Conservation (phyloP, 2,329 filamentous ascomycete genomes). For the Trichoderma aggressivum region DNA sequence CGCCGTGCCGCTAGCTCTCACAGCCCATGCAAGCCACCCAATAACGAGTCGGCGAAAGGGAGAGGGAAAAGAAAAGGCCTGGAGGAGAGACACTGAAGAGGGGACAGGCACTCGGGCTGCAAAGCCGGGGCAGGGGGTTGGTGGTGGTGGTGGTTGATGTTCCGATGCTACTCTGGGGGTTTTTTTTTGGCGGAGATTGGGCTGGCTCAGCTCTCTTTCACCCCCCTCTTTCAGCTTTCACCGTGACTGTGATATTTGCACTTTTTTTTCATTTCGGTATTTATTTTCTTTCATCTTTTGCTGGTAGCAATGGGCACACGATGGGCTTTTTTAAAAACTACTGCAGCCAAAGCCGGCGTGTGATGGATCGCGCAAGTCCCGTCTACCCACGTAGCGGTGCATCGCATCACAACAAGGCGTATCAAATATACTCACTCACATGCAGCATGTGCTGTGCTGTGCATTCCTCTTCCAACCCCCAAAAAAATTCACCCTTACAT, state of each 20-base stretch:
- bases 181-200: neutral
- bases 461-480: neutral
- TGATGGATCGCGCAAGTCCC: neutral
- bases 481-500: neutral
- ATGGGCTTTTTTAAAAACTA: neutral
- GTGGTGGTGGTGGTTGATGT: too few relatives aligned
- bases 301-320: neutral
- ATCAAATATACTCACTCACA: neutral
- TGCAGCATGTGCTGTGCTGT: neutral
- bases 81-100: too few relatives aligned
- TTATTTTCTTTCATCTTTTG: neutral
- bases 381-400: neutral
- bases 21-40: neutral
- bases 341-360: neutral
- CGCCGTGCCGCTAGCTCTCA: neutral
- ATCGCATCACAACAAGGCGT: neutral
- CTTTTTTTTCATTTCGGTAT: neutral
- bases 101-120: neutral
- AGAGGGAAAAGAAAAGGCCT: too few relatives aligned
- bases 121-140: neutral
- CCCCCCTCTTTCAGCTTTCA: neutral
- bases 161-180: neutral
- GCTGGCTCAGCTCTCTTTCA: neutral
- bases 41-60: neutral
- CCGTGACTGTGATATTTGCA: neutral